Evolutionary conservation across 2,329 filamentous ascomycete species (phyloP), one percentile per base, ranked within the genome.

Genomic region (Claviceps humidiphila): DNA sequence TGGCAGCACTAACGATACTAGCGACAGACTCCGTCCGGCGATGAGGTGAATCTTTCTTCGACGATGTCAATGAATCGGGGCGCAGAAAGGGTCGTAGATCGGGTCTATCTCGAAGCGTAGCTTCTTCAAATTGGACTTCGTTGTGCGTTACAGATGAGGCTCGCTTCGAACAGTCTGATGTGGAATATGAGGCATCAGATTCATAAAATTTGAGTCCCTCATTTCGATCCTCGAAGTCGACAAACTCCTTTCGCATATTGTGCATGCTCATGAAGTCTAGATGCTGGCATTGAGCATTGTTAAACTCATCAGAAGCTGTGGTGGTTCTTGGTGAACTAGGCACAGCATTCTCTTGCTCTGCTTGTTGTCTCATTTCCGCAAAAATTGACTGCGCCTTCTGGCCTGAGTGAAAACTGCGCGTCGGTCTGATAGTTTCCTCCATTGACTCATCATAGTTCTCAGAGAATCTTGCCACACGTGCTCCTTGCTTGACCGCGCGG

Each of bases 401-500:
- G 55, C 71, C 74, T 37, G 64, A 60, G 34, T 68, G 70, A 51
- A 63, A 68, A 42, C 71, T 67, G 38, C 72, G 71, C 14, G 65
- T 60, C 5, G 80, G 80, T 67, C 82, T 83, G 59, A 84, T 73
- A 0, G 80, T 83, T 64, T 82, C 79, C 60, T 83, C 80, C 76
- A 82, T 80, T 14, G 79, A 82, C 64, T 80, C 79, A 59, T 84
- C 81, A 57, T 81, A 82, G 46, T 72, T 74, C 26, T 82, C 78
- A 2, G 74, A 64, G 60, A 84, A 84, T 51, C 84, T 67, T 58
- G 65, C 69, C 2, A 70, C 69, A 3, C 66, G 65, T 16, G 65
- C 57, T 47, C 69, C 63, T 40, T 71, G 68, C 66, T 75, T 74
- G 45, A 64, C 60, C 43, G 69, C 59, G 49, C 70, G 68, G 55